These are phyloP conservation scores for Nakazawaea populi DNA, from an alignment of 805 yeast species.

Conservation along the genomic window DNA sequence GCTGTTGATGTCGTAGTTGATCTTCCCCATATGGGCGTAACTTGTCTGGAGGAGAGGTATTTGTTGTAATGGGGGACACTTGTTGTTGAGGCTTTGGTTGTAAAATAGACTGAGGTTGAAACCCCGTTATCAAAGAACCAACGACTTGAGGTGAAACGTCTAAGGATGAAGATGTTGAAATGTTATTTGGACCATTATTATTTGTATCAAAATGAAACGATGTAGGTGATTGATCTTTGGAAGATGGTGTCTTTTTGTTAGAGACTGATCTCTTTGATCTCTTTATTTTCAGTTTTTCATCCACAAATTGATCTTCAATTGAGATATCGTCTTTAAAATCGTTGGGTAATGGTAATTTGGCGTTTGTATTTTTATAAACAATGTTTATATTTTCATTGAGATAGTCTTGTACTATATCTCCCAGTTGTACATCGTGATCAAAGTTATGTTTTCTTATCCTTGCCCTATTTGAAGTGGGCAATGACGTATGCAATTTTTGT, in stretches of 20 bases:
- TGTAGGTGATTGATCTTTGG: neutral
- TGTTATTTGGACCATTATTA: neutral
- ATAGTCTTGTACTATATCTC: conserved; percentile 22
- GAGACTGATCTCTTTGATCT: neutral
- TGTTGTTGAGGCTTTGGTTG: conserved; percentile 1
- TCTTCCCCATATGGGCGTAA: neutral
- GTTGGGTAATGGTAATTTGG: conserved; percentile 36
- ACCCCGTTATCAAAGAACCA: neutral
- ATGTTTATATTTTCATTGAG: conserved; percentile 46
- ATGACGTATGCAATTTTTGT: conserved; percentile 76
- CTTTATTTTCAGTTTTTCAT: neutral
- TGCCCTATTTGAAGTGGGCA: conserved; percentile 32
- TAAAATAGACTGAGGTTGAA: neutral
- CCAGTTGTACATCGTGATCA: conserved; percentile 22
- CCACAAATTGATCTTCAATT: neutral
- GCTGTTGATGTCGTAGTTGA: neutral
- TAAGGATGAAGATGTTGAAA: neutral
- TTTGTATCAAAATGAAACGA: neutral
- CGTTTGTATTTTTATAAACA: conserved; percentile 43
- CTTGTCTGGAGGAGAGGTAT: conserved; percentile 8
- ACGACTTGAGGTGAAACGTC: conserved; percentile 7
- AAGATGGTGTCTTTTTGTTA: neutral
- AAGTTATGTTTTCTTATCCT: conserved; percentile 25
- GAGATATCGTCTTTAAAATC: neutral
- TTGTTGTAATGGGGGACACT: conserved; percentile 5